phyloP scores from a whole-genome alignment of 2,329 filamentous ascomycete genomes.

The Ceratocystis harringtonii region DNA sequence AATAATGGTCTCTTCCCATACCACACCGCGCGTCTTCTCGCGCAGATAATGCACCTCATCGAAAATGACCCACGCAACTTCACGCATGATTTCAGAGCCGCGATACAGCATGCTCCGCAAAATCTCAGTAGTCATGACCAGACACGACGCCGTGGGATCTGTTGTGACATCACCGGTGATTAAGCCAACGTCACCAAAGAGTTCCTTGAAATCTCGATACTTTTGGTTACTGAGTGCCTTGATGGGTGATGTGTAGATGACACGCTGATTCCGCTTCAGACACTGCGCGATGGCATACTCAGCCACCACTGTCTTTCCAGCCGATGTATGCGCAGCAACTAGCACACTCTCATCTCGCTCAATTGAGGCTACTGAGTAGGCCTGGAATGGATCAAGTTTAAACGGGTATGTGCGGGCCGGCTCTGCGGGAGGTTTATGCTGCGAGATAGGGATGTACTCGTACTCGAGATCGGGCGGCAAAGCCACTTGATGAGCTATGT shows the following conservation, averaged over 20 bases:
- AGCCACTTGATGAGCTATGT: constrained; percentile 96
- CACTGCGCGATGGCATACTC: constrained; percentile 98
- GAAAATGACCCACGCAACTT: constrained; percentile 96
- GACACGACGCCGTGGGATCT: constrained; percentile 91
- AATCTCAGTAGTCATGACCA: constrained; percentile 99
- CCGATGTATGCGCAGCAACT: constrained; percentile 92
- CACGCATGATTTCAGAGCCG: constrained; percentile 97
- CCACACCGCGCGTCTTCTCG: constrained; percentile 84
- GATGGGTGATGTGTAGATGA: constrained; percentile 98
- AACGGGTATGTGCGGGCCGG: constrained; percentile 79
- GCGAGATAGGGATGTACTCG: constrained; percentile 84
- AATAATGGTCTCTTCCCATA: constrained; percentile 99
- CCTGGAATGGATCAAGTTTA: constrained; percentile 92
- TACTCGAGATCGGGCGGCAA: constrained; percentile 88
- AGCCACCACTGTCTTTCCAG: constrained; percentile 94
- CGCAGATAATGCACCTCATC: constrained; percentile 98
- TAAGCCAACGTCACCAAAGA: constrained; percentile 91
- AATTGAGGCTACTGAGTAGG: constrained; percentile 85
- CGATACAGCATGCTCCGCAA: constrained; percentile 94
- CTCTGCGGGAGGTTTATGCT: constrained; percentile 78
- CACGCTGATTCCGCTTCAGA: constrained; percentile 89
- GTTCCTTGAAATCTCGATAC: constrained; percentile 86
- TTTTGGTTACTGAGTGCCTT: constrained; percentile 98
- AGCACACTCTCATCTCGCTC: constrained; percentile 91
- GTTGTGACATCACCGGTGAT: constrained; percentile 99